Conservation (phyloP, 2,329 filamentous ascomycete species). For the Coniochaeta sp. region DNA sequence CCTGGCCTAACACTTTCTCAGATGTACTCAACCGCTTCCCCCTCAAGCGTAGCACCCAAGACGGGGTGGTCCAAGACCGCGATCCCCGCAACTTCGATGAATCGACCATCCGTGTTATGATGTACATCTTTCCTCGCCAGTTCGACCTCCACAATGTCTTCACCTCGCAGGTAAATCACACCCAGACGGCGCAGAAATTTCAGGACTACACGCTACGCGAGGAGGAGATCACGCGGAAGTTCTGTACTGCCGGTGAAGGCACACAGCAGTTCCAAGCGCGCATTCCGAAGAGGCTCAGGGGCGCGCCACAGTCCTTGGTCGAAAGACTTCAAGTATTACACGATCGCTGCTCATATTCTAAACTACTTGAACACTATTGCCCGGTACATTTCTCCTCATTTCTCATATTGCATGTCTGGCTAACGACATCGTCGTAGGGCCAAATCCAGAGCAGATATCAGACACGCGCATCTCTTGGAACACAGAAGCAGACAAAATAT, state of each 20-base stretch:
- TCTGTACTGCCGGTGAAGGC: constrained; percentile 18
- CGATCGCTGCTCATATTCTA: constrained; percentile 67
- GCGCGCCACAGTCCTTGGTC: constrained; percentile 50
- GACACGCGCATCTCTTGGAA: neutral
- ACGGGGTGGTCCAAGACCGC: neutral
- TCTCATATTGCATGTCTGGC: neutral
- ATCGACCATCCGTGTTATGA: constrained; percentile 67
- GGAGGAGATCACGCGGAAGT: constrained; percentile 57
- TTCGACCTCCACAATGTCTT: constrained; percentile 93
- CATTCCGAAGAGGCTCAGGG: constrained; percentile 62
- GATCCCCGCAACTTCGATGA: constrained; percentile 23
- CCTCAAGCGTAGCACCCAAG: constrained; percentile 15
- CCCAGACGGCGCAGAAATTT: constrained; percentile 63
- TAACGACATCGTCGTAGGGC: neutral
- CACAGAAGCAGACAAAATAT: constrained; percentile 5
- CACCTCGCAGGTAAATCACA: constrained; percentile 56
- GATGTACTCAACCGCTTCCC: constrained; percentile 73
- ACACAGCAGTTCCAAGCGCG: constrained; percentile 19
- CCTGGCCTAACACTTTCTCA: constrained; percentile 26
- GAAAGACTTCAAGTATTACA: constrained; percentile 64
- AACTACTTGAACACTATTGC: constrained; percentile 76
- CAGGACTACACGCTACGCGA: constrained; percentile 84
- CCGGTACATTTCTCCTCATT: constrained; percentile 35
- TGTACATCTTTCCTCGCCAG: constrained; percentile 89
- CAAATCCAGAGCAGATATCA: neutral